phyloP scores from a whole-genome alignment of 2,329 filamentous ascomycete species.

The Monosporascus sp. region DNA sequence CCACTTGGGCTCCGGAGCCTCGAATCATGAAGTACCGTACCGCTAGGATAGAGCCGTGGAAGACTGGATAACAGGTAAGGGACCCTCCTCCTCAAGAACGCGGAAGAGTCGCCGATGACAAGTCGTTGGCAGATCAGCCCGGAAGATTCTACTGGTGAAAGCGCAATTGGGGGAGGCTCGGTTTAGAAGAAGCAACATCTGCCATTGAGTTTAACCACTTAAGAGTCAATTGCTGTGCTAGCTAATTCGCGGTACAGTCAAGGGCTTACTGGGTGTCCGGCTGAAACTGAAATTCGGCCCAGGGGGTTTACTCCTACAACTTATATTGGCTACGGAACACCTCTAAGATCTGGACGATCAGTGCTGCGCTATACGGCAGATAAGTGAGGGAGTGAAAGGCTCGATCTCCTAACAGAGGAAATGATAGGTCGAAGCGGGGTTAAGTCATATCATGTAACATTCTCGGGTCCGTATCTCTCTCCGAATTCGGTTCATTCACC shows the following conservation, averaged over 20 bases:
- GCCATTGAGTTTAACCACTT: neutral
- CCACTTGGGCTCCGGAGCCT: no score
- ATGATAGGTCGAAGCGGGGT: neutral
- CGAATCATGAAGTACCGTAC: no score
- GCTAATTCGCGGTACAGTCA: neutral
- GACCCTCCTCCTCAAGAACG: no score
- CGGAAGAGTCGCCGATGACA: no score
- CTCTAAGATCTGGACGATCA: neutral
- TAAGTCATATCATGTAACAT: neutral
- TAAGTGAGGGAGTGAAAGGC: neutral
- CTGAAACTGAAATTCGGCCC: neutral
- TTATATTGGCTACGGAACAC: neutral
- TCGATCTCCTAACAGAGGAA: neutral
- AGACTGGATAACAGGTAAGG: no score
- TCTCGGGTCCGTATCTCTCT: neutral
- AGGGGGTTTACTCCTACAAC: neutral
- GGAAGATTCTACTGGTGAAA: neutral
- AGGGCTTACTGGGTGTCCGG: neutral
- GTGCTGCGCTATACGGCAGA: neutral
- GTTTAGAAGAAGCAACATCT: neutral
- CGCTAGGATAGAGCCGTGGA: no score
- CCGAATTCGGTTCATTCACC: neutral
- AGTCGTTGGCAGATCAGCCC: neutral
- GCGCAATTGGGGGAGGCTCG: neutral
- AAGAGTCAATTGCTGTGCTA: neutral